A percentile compares a stretch with the other conserved stretches of the same genome.
Conservation (phyloP, 192 early-diverging fungal genomes). For the Linnemannia elongata region DNA sequence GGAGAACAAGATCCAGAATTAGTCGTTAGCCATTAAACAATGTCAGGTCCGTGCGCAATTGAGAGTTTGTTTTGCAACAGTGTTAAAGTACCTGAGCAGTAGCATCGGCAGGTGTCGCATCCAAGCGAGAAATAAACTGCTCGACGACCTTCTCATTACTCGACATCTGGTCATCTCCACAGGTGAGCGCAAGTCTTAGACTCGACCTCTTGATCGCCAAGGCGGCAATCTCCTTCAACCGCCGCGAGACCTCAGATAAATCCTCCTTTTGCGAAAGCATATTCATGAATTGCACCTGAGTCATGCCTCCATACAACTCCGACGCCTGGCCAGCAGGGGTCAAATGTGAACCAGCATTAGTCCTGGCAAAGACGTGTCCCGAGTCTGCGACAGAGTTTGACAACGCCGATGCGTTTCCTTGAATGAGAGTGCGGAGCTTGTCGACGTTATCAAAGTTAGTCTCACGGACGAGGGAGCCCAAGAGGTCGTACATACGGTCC, state of each 20-base stretch:
- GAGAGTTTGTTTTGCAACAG: not conserved
- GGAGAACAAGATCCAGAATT: not conserved
- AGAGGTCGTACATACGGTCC: constrained; percentile 77
- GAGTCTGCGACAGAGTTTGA: constrained; percentile 85
- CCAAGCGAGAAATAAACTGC: constrained; percentile 60
- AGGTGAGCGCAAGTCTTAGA: constrained; percentile 65
- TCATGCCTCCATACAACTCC: constrained; percentile 70
- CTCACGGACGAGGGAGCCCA: constrained; percentile 77
- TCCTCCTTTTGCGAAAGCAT: constrained; percentile 76
- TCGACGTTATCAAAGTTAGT: constrained; percentile 80
- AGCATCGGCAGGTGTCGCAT: constrained; percentile 13
- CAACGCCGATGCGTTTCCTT: constrained; percentile 76
- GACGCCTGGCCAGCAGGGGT: constrained; percentile 65
- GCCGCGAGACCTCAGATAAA: constrained; percentile 70
- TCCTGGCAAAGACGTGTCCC: constrained; percentile 87
- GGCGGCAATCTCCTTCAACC: constrained; percentile 68
- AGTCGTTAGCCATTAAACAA: not conserved
- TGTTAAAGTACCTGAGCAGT: constrained; percentile 18
- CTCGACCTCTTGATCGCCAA: constrained; percentile 63
- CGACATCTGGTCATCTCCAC: constrained; percentile 64
- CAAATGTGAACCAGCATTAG: constrained; percentile 74
- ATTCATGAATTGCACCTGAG: constrained; percentile 88
- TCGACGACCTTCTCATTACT: constrained; percentile 59
- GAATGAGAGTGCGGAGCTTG: constrained; percentile 83
- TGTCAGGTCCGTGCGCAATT: not conserved